phyloP scores from a whole-genome alignment of 2,329 filamentous ascomycete genomes.

The Hypoxylon sp. region DNA sequence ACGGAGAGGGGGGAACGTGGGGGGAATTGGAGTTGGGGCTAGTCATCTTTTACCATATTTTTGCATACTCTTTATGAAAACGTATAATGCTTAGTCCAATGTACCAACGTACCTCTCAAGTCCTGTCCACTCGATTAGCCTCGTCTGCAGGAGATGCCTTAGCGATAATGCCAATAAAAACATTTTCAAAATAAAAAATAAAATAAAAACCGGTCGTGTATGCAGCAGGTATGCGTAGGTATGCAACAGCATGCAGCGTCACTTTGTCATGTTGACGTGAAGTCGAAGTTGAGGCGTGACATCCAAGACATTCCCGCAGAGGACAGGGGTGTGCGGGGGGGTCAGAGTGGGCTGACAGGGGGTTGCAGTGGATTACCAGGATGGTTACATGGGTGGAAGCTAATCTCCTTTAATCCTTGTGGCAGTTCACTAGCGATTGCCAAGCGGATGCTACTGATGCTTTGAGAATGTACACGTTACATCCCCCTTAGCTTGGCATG shows the following conservation, averaged over 20 bases:
- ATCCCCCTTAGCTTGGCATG: slow-evolving; percentile 16
- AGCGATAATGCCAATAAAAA: neutral
- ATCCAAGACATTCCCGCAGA: slow-evolving; percentile 21
- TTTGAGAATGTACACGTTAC: slow-evolving; percentile 27
- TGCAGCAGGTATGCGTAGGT: slow-evolving; percentile 10
- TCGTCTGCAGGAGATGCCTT: neutral
- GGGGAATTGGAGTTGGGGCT: slow-evolving; percentile 27
- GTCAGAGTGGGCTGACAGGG: too few relatives aligned
- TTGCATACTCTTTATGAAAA: slow-evolving; percentile 18
- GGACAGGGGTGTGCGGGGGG: neutral
- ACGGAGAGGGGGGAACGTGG: slow-evolving; percentile 13
- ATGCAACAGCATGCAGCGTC: neutral
- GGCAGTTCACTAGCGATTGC: neutral
- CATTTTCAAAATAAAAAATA: neutral
- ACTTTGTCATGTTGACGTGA: slow-evolving; percentile 36
- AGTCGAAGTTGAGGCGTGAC: slow-evolving; percentile 41
- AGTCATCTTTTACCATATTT: slow-evolving; percentile 7
- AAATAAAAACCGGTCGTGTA: neutral
- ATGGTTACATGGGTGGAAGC: neutral
- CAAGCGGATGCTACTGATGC: neutral
- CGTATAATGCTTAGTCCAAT: slow-evolving; percentile 38
- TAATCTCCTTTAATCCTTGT: slow-evolving; percentile 28
- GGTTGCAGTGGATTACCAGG: neutral
- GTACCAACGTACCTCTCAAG: slow-evolving; percentile 2
- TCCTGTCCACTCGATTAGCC: slow-evolving; percentile 9